These are phyloP conservation scores for Kernera saxatilis DNA, from an alignment of 345 rosid species.

Conservation along the genomic window DNA sequence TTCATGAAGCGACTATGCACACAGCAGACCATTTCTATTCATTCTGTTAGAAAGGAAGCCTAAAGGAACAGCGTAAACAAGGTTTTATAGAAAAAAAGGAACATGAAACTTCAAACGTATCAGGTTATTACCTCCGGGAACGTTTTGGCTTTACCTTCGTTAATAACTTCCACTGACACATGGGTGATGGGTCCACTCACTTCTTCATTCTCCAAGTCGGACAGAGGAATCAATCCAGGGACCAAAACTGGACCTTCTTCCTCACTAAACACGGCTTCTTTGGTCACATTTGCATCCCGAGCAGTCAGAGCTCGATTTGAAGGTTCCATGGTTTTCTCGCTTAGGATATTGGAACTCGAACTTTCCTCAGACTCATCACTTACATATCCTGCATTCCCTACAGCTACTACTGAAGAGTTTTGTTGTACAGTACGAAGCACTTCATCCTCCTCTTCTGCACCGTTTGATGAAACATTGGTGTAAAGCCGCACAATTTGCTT, in stretches of 20 bases:
- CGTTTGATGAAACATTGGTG: not conserved
- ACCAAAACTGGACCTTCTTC: conserved; percentile 56
- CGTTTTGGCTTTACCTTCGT: conserved; percentile 28
- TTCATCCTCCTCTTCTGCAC: conserved; percentile 12
- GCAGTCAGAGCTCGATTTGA: conserved; percentile 14
- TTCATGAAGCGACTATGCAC: not conserved
- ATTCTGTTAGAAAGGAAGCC: not conserved
- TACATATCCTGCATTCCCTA: conserved; percentile 33
- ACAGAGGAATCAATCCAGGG: conserved; percentile 51
- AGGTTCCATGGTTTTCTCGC: conserved; percentile 10
- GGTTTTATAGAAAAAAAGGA: not conserved
- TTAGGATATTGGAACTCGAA: conserved; percentile 9
- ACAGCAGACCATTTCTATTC: not conserved
- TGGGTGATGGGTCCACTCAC: not conserved
- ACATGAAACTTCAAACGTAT: conserved; percentile 5
- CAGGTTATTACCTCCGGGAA: conserved; percentile 28
- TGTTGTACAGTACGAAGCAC: conserved; percentile 13
- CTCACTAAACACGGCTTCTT: conserved; percentile 29
- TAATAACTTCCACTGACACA: conserved; percentile 1
- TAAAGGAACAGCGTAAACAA: not conserved
- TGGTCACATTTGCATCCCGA: conserved; percentile 8
- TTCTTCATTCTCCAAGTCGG: conserved; percentile 27
- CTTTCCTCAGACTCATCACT: conserved; percentile 21
- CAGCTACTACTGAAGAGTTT: conserved; percentile 26
- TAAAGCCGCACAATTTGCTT: conserved; percentile 21